Base-by-base conservation (phyloP, 257 asterid genomes). In the Nicotiana tomentosiformis region DNA sequence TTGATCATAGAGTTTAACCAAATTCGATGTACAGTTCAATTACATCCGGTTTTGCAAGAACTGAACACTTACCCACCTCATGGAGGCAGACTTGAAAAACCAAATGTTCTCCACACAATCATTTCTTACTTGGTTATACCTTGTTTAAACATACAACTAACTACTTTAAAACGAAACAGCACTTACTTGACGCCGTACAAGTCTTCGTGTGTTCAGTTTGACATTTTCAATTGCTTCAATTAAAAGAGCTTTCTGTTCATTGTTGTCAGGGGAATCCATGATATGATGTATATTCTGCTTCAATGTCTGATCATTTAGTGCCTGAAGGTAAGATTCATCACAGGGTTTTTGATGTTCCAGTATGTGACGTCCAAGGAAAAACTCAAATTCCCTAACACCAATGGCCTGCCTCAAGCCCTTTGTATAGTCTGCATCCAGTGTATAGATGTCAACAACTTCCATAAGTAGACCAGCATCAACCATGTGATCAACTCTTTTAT, bases 391-490 rank as follows among this genome's bases (percentile, higher is more conserved):
- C 26, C 95, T 86, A 18, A 94, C 99, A 76, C 99, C 98, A 80
- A 96, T 96, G 66, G 98, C 97, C 85, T 96, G 99, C 85, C 92
- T 87, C 80, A 96, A 84, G 26, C 98, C 98, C 83, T 91, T 91
- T 37, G 98, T 91, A 85, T 90, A 96, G 89, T 91, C 95, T 23
- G 97, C 94, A 89, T 91, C 85, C 46, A 78, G 77, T 83, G 86
- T 86, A 91, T 90, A 90, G 55, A 96, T 90, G 51, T 90, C 93
- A 85, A 65, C 32, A 82, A 93, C 97, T 90, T 96, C 99, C 81
- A 88, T 85, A 35, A 94, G 91, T 55, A 96, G 88, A 85, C 98
- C 98, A 32, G 91, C 83, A 51, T 89, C 86, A n/a, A 94, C 87
- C 98, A 93, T 96, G 85, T 66, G 62, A 66, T 96, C 97, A 64